Percentiles rank a stretch among this genome's conserved stretches.
phyloP scores from a whole-genome alignment of 2,329 filamentous ascomycete species.

The Diaporthe destruens region DNA sequence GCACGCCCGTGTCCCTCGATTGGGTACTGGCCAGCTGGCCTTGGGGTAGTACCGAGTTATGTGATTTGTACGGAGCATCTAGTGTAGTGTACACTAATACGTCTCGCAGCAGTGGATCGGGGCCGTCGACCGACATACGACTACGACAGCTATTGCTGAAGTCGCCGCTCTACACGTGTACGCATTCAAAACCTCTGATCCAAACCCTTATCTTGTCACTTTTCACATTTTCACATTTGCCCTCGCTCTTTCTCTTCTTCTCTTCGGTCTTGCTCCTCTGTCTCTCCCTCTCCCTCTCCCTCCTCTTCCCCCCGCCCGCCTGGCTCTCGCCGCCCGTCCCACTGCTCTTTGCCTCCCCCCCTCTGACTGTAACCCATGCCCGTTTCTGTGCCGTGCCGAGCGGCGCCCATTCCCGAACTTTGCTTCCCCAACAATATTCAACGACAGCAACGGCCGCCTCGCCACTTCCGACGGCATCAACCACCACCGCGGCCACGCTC shows the following conservation, averaged over 20 bases:
- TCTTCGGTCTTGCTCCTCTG: neutral
- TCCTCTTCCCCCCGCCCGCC: conserved; percentile 3
- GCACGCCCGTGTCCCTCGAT: neutral
- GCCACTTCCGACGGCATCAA: too few species aligned
- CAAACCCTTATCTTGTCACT: conserved; percentile 9
- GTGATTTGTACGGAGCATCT: too few species aligned
- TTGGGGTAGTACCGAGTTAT: conserved; percentile 15
- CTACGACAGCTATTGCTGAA: neutral
- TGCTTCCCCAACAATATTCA: neutral
- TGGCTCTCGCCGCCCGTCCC: conserved; percentile 2
- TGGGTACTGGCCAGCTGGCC: neutral
- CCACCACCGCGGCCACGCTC: neutral
- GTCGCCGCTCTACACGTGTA: conserved; percentile 4
- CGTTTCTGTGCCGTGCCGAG: neutral
- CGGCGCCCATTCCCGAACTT: conserved; percentile 18
- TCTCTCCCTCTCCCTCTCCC: neutral
- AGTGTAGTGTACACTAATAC: too few species aligned
- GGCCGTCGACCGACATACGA: conserved; percentile 9
- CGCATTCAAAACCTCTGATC: conserved; percentile 3
- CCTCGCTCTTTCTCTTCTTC: conserved; percentile 7
- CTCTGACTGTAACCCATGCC: neutral
- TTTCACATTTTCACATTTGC: conserved; percentile 32
- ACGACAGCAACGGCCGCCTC: neutral
- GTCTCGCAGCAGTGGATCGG: conserved; percentile 13
- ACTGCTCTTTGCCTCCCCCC: too few species aligned